Conservation (phyloP, 768 basidiomycete species). For the Tulasnella sp. region DNA sequence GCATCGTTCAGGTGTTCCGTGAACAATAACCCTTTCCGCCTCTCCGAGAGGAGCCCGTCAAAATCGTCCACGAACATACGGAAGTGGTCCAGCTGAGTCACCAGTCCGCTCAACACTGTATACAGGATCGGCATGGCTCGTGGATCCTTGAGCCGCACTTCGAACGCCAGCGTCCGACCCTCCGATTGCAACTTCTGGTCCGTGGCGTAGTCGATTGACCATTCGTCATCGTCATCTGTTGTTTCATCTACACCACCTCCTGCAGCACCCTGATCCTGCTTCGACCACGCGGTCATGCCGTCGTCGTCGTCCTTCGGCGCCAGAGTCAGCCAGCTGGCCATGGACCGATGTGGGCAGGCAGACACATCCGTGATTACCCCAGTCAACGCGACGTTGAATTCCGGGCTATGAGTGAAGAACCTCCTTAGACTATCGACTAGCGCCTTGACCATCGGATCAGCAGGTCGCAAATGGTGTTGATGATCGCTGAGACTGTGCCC, state of each 20-base stretch:
- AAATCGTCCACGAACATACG: slow-evolving; percentile 64
- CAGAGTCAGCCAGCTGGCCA: slow-evolving; percentile 84
- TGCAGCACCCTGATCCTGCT: slow-evolving; percentile 5
- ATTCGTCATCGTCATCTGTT: slow-evolving; percentile 48
- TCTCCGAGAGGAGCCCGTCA: slow-evolving; percentile 72
- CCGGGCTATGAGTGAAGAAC: slow-evolving; percentile 79
- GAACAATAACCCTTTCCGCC: slow-evolving; percentile 81
- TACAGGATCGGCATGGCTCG: slow-evolving; percentile 66
- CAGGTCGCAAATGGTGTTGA: slow-evolving; percentile 68
- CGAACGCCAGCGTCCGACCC: slow-evolving; percentile 42
- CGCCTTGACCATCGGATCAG: slow-evolving; percentile 61
- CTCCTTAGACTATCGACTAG: slow-evolving; percentile 58
- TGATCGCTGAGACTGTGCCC: not conserved
- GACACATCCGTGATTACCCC: slow-evolving; percentile 71
- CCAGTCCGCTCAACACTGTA: slow-evolving; percentile 67
- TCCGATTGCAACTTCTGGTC: slow-evolving; percentile 51
- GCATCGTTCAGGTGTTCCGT: slow-evolving; percentile 89
- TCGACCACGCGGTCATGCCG: slow-evolving; percentile 3
- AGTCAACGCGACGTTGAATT: slow-evolving; percentile 80
- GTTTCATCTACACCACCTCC: slow-evolving; percentile 13
- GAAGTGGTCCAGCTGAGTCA: slow-evolving; percentile 72
- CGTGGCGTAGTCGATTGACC: slow-evolving; percentile 67
- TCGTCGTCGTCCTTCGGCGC: slow-evolving; percentile 32
- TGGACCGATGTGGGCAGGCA: slow-evolving; percentile 71
- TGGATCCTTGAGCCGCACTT: slow-evolving; percentile 53